Base-by-base conservation (phyloP, 768 basidiomycete species). In the Suillus luteus region DNA sequence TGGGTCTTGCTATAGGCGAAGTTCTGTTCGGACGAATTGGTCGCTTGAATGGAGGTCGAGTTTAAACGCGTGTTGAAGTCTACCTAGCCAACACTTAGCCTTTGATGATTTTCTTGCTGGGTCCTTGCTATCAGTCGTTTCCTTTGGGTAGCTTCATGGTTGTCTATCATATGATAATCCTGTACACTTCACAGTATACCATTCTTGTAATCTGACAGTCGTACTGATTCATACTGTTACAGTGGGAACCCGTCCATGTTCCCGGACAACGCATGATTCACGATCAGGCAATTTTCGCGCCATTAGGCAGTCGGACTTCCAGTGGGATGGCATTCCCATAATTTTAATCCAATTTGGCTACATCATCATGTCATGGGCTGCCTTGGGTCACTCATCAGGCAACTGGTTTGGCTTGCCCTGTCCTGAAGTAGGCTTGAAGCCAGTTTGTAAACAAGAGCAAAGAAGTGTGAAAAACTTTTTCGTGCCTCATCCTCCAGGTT, bases 1-100 rank as follows among this genome's bases (percentile, higher is more conserved):
- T 85, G 2, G 93, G 93, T 1, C 76, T 90, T 37, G 89, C 86
- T 10, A 72, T 90, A 19, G 95, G 93, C 12, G 94, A 96, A 77
- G 74, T 86, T 19, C 62, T 88, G 38, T 91, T 92, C 68, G 89
- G 89, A 10, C 80, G 89, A 62, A 76, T 86, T 44, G 81, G 77
- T 19, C 70, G 64, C 59, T 51, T 48, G 52, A 35, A 66, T 43
- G 57, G 58, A 48, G 60, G 22, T 17, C 55, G 15, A 24, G 37
- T 54, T 19, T 33, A 19, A 33, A 33, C 7, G 11, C 7, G 11
- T 24, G 19, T 19, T 35, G 19, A 35, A 35, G 33, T 3, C 12
- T 17, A 51, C 15, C 27, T 17, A 3, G n/a, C 19, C 5, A 33
- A n/a, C 10, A 33, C 4, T 33, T 10, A 11, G 8, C 5, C 14